These are phyloP conservation scores for Monosporascus sp. DNA, from an alignment of 2,329 filamentous ascomycete genomes.

Conservation along the genomic window DNA sequence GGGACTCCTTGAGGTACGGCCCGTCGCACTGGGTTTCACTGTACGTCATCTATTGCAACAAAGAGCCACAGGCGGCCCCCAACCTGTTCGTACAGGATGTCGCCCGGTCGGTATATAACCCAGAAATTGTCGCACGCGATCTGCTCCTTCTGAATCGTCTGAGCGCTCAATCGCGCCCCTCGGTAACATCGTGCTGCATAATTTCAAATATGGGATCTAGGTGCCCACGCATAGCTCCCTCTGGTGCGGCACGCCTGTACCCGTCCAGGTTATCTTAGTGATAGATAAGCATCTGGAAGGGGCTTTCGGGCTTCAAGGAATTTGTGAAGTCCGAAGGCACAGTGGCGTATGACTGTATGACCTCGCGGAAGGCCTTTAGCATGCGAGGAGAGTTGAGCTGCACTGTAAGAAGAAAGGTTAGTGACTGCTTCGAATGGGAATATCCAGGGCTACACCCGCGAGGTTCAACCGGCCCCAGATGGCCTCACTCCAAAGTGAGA, in stretches of 20 bases:
- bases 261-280: slow-evolving; percentile 23
- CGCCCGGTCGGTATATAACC: slow-evolving; percentile 23
- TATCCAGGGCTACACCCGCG: too few relatives aligned
- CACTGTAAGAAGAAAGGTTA: background rate
- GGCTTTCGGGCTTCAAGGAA: slow-evolving; percentile 15
- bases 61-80: slow-evolving; percentile 23
- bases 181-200: slow-evolving; percentile 22
- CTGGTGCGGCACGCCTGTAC: slow-evolving; percentile 11
- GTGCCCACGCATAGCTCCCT: slow-evolving; percentile 10
- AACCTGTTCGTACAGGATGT: slow-evolving; percentile 19
- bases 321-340: slow-evolving; percentile 22
- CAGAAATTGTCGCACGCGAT: slow-evolving; percentile 21
- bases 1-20: slow-evolving; percentile 19
- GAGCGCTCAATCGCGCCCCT: slow-evolving; percentile 13
- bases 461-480: too few relatives aligned
- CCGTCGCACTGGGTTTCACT: slow-evolving; percentile 12
- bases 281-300: slow-evolving; percentile 23
- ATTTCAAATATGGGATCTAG: slow-evolving; percentile 24
- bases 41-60: slow-evolving; percentile 21
- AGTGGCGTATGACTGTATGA: slow-evolving; percentile 16
- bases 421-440: too few relatives aligned
- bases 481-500: too few relatives aligned
- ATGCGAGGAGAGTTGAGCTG: slow-evolving; percentile 24
- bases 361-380: slow-evolving; percentile 20
- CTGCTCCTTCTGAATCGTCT: slow-evolving; percentile 21